Base-by-base conservation (phyloP, 768 basidiomycete species). In the Gloeopeniophorella convolvens region DNA sequence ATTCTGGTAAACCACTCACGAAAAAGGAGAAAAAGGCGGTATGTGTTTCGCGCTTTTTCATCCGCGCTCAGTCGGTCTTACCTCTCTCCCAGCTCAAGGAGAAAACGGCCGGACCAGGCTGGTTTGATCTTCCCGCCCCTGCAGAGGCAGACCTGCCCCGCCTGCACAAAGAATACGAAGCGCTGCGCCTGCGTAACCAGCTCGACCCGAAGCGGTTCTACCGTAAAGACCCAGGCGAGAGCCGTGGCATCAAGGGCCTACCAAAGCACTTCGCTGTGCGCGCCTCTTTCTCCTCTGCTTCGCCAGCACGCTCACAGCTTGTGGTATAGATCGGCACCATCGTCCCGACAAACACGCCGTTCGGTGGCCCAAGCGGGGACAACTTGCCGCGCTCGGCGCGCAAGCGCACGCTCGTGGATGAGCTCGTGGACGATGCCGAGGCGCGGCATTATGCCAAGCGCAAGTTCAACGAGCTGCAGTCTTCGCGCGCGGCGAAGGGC, bases 201-300 rank as follows among this genome's bases (percentile, higher is more conserved):
- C 76, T 96, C 16, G 93, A 96, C 60, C 91, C 91, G 15, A 96
- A 95, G 64, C 78, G 89, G 18, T 94, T 94, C 69, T 89, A 93
- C 68, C 73, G 81, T 54, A 92, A 89, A 65, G 88, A 92, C 39
- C 83, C 85, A 51, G 85, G 87, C 4, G 88, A 93, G 66, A 80
- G 85, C 9, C 85, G 85, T 59, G 89, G 89, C 13, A 80, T 86
- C 64, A 89, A 88, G 65, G 84, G 85, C 21, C 68, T 92, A 5
- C 87, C 90, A 8, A 91, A 92, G 66, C 82, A 89, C 64, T 94
- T 94, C 66, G 88, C 89, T n/a, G 90, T 90, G 63, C 56, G 81
- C 68, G 20, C 49, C 35, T 32, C 39, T 31, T 42, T 10, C 35
- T 39, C 32, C 27, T 6, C 31, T 34, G 48, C 30, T 52, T 30